Percentiles rank a stretch among this genome's conserved stretches.
Conservation (phyloP, 2,329 filamentous ascomycete species). For the Fusarium algeriense region DNA sequence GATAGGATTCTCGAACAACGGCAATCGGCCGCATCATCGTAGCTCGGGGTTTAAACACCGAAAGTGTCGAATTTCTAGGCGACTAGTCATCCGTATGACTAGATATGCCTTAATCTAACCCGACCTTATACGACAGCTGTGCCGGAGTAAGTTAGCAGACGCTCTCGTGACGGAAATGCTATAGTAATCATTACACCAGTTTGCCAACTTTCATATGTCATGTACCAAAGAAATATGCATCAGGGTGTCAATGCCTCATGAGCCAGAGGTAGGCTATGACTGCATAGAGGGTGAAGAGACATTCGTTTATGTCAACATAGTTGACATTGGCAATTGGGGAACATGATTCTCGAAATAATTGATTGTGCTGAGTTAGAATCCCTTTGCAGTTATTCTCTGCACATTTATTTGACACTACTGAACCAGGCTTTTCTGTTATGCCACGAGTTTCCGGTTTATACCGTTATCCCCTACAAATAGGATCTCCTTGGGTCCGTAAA, state of each 20-base stretch:
- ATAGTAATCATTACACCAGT: too few species aligned
- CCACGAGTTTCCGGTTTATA: background rate
- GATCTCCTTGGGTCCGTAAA: too few species aligned
- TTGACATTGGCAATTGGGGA: background rate
- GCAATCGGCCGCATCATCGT: background rate
- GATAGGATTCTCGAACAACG: background rate
- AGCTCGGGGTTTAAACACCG: background rate
- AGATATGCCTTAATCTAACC: background rate
- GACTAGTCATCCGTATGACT: background rate
- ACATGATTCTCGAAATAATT: background rate
- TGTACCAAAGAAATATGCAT: background rate
- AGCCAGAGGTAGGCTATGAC: background rate
- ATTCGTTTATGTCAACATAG: background rate
- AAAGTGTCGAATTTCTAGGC: background rate
- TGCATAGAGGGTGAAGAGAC: background rate
- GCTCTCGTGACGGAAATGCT: too few species aligned
- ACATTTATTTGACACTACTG: background rate
- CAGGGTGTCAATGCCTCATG: background rate
- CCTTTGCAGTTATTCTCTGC: background rate
- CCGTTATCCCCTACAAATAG: background rate
- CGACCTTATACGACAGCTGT: too few species aligned
- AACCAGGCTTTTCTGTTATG: background rate
- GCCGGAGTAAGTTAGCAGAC: too few species aligned
- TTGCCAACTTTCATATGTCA: background rate
- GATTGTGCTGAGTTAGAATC: background rate